Conservation (phyloP, 164 flowering plant genomes). For the Vitis rotundifolia region DNA sequence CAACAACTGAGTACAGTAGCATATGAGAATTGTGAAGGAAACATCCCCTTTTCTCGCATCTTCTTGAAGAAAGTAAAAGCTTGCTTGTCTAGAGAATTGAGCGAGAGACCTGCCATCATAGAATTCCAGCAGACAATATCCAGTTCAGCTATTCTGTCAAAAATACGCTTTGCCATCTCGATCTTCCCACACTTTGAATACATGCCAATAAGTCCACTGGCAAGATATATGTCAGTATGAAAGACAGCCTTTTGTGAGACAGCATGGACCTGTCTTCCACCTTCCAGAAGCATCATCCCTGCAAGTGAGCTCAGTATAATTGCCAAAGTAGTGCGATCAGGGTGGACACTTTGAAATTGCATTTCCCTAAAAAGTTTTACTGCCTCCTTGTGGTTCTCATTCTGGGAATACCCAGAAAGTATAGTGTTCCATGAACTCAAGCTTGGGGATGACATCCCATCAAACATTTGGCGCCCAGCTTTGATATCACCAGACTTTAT, state of each 20-base stretch:
- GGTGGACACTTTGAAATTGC: slow-evolving; percentile 58
- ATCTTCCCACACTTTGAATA: slow-evolving; percentile 65
- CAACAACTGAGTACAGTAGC: slow-evolving; percentile 59
- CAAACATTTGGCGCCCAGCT: slow-evolving; percentile 44
- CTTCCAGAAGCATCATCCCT: slow-evolving; percentile 46
- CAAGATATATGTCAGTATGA: slow-evolving; percentile 53
- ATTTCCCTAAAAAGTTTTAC: slow-evolving; percentile 62
- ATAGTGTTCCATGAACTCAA: slow-evolving; percentile 79
- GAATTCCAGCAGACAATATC: slow-evolving; percentile 84
- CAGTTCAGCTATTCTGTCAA: slow-evolving; percentile 38
- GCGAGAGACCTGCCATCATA: slow-evolving; percentile 63
- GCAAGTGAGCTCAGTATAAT: slow-evolving; percentile 75
- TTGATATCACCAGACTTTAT: slow-evolving; percentile 58
- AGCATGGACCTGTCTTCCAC: slow-evolving; percentile 81
- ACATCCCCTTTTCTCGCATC: slow-evolving; percentile 51
- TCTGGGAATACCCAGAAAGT: slow-evolving; percentile 66
- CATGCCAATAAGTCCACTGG: slow-evolving; percentile 74
- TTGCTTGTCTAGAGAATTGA: slow-evolving; percentile 55
- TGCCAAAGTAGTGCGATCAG: slow-evolving; percentile 70
- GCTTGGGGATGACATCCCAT: slow-evolving; percentile 50
- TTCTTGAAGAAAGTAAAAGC: slow-evolving; percentile 57
- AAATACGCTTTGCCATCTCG: slow-evolving; percentile 46
- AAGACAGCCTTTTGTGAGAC: slow-evolving; percentile 35
- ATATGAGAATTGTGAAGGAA: slow-evolving; percentile 65
- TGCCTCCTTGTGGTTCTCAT: slow-evolving; percentile 53